Conservation (phyloP, 257 asterid genomes). For the Gentiana straminea region DNA sequence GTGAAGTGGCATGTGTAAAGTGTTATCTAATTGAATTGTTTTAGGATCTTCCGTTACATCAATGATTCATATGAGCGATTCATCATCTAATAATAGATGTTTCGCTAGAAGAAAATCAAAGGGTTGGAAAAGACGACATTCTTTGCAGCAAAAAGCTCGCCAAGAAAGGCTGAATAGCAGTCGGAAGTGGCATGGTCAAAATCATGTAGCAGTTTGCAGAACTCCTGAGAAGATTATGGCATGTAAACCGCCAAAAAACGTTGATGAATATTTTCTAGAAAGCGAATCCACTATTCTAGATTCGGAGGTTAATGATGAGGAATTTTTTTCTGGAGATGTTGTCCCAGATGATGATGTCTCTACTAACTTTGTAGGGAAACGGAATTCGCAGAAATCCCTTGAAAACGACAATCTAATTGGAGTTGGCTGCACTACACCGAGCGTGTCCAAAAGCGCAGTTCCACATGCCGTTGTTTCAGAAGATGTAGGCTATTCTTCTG, state of each 20-base stretch:
- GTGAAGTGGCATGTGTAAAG: background rate
- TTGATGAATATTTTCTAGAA: conserved; percentile 23
- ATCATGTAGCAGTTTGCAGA: conserved; percentile 15
- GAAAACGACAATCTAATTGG: conserved; percentile 17
- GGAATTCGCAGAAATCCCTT: conserved; percentile 29
- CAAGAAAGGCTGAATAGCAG: conserved; percentile 48
- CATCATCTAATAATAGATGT: conserved; percentile 42
- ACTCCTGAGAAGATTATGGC: conserved; percentile 40
- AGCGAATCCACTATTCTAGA: conserved; percentile 26
- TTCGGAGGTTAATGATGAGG: conserved; percentile 24
- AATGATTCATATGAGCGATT: conserved; percentile 34
- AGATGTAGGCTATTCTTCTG: conserved; percentile 40
- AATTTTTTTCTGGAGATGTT: conserved; percentile 25
- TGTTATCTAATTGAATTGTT: conserved; percentile 9
- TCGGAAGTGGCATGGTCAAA: conserved; percentile 56
- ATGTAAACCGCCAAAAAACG: conserved; percentile 25
- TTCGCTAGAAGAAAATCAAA: conserved; percentile 55
- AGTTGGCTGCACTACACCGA: conserved; percentile 21
- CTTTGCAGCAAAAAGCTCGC: conserved; percentile 59
- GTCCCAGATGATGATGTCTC: conserved; percentile 16
- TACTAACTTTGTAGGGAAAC: conserved; percentile 21
- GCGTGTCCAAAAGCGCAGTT: conserved; percentile 22
- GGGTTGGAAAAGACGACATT: conserved; percentile 69
- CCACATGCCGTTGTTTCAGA: conserved; percentile 29
- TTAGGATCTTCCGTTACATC: conserved; percentile 41